Base-by-base conservation (phyloP, 176 grass and related monocot genomes). In the Chloris gayana region DNA sequence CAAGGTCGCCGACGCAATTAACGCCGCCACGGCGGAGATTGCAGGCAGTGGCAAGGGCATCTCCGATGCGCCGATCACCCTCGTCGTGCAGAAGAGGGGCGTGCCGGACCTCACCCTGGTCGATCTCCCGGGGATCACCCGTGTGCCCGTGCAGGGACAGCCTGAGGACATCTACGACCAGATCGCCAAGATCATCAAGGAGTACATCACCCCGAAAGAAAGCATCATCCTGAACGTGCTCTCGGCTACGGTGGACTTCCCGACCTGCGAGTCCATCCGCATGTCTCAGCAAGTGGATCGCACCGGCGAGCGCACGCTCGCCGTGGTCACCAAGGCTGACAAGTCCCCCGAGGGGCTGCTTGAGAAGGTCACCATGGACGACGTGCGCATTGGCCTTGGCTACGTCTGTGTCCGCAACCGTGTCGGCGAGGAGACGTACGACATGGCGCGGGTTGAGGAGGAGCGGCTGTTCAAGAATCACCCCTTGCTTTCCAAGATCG, bases 351-450 rank as follows among this genome's bases (percentile, higher is more conserved):
- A 94, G 38, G 92, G 89, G 1, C 41, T 94, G 39, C 88, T 91
- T 0, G 92, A 94, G 88, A 88, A 94, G 85, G 86, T 94, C 0
- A 91, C 92, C 10, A 67, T 83, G 61, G 89, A 94, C n/a, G 89
- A 94, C 71, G 84, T 94, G 0, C 38, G 85, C 67, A 89, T 91
- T 0, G 92, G 87, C 11, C 89, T 94, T 0, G 87, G 92, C 0
- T 94, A 94, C 51, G 92, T 89, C 38, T 94, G 92, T 3, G 81
- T 94, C n/a, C 89, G 84, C 49, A 94, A 94, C 73, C 89, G 92
- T 41, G 31, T 94, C 7, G 57, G 47, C 0, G 84, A 94, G 0
- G 92, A 94, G 78, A 82, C 89, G 0, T 94, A 94, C 1, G 81
- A 87, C 6, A 25, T 89, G 53, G 92, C 92, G 0, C 81, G 84